Base-by-base conservation (phyloP, 2,329 filamentous ascomycete genomes). In the Sporothrix luriei region DNA sequence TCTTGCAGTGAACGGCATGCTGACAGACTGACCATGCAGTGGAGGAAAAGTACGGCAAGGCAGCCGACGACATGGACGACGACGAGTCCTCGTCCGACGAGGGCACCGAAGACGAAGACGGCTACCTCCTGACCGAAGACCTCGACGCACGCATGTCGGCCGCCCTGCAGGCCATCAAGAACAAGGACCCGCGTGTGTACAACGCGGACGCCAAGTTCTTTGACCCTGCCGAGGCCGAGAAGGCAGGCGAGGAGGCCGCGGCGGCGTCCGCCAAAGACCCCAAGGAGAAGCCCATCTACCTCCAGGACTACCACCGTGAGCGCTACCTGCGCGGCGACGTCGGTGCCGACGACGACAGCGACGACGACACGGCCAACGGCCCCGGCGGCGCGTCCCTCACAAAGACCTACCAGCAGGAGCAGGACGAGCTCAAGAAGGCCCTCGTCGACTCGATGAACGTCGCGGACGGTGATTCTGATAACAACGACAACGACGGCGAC, bases 131-230 rank as follows among this genome's bases (percentile, higher is more conserved):
- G 40, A 97, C 94, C 19, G 90, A 91, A 76, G 89, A 89, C 46
- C 85, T 98, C 55, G 95, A 99, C 78, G 87, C 89, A 16, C 90
- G 97, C 76, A 97, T 98, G 74, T 89, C 90, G 61, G 93, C 90
- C 29, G 97, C 94, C 0, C 84, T 99, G 26, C 85, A 92, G 73
- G 95, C 95, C 54, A 94, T 99, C 76, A 89, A 90, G 75, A 90
- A 87, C 76, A 98, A 97, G 78, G 95, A 99, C 76, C 95, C 95
- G 38, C 86, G 91, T 67, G 89, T 99, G 66, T 97, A 97, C 82
- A 91, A 98, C 79, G 85, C 88, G 72, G 85, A 89, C 46, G 85
- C 85, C 73, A 93, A 86, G 21, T 98, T 98, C 81, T 97, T 73
- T 16, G 71, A 94, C 80, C 83, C 89, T 14, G 81, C 87, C 69